Base-by-base conservation (phyloP, 768 basidiomycete genomes). In the Termitomyces sp. region DNA sequence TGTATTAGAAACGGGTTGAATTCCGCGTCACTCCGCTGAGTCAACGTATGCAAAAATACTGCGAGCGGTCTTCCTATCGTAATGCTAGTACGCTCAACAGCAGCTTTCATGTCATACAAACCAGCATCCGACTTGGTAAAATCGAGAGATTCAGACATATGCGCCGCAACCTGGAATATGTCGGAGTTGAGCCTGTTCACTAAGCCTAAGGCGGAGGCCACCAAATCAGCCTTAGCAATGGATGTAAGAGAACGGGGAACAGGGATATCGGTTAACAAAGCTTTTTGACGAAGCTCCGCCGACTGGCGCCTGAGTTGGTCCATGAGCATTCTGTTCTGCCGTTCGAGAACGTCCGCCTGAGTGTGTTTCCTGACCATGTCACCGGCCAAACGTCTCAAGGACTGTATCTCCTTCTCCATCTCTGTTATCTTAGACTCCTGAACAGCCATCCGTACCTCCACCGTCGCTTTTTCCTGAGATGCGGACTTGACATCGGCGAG, bases 81-180 rank as follows among this genome's bases (percentile, higher is more conserved):
- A 3, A 38, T 38, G 50, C 50, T 50, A 28, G 37, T 14, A 28
- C 37, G 50, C 17, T 50, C 50, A 5, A 50, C 23, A 8, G 15
- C 35, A 11, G 50, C 37, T 50, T 38, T 50, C 37, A n/a, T 50
- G 50, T 50, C 50, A n/a, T 50, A 10, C 2, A 8, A 28, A 26
- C 26, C 6, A 50, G 37, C 9, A 17, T 50, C 37, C 17, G 50
- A 50, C 19, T 26, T n/a, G 17, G 49, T 26, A 10, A 38, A 38
- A 38, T 50, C 49, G 5, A 50, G 63, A 12, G 66, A 67, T 57
- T 76, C 75, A 6, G 74, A 71, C 62, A 77, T 67, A 46, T 70
- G 69, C 3, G 76, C 76, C 3, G 74, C 69, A 8, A 66, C 64
- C 62, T 76, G 76, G 63, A 72, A 75, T 23, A 74, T 70, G 50